phyloP scores from a whole-genome alignment of 257 asterid genomes.

The Rhazya stricta region DNA sequence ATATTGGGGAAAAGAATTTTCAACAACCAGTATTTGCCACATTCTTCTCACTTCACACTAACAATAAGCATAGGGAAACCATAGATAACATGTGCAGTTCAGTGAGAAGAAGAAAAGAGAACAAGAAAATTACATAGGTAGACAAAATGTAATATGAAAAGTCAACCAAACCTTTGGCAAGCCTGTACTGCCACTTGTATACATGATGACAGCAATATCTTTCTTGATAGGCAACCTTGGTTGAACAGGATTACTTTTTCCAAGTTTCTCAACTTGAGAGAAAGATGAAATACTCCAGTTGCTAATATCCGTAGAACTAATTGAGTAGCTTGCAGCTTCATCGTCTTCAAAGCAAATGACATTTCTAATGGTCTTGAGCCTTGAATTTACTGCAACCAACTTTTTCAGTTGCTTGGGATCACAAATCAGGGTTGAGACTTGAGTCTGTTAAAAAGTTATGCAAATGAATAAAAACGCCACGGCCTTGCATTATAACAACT shows the following conservation, averaged over 20 bases:
- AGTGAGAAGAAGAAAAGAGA: too few species aligned
- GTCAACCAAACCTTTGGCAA: constrained; percentile 65
- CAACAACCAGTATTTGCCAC: not conserved
- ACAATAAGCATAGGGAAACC: constrained; percentile 4
- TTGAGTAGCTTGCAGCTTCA: constrained; percentile 38
- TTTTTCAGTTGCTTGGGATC: constrained; percentile 74
- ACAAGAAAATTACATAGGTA: not conserved
- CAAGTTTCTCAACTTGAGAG: constrained; percentile 71
- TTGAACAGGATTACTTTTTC: constrained; percentile 45
- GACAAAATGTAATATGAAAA: not conserved
- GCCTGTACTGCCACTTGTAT: constrained; percentile 97
- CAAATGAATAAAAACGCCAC: constrained; percentile 13
- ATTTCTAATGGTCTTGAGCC: constrained; percentile 51
- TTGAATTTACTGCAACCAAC: constrained; percentile 56
- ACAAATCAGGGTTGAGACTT: constrained; percentile 75
- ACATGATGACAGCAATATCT: constrained; percentile 88
- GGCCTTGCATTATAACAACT: constrained; percentile 9
- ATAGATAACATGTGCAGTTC: not conserved
- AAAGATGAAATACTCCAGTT: constrained; percentile 61
- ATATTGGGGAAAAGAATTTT: not conserved
- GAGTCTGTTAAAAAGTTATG: constrained; percentile 57
- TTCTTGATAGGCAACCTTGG: constrained; percentile 64
- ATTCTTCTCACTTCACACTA: not conserved
- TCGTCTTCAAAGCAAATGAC: constrained; percentile 66
- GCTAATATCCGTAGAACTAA: constrained; percentile 27